Evolutionary conservation across 2,329 filamentous ascomycete genomes (phyloP).

Genomic region (Hypoxylon sp.): DNA sequence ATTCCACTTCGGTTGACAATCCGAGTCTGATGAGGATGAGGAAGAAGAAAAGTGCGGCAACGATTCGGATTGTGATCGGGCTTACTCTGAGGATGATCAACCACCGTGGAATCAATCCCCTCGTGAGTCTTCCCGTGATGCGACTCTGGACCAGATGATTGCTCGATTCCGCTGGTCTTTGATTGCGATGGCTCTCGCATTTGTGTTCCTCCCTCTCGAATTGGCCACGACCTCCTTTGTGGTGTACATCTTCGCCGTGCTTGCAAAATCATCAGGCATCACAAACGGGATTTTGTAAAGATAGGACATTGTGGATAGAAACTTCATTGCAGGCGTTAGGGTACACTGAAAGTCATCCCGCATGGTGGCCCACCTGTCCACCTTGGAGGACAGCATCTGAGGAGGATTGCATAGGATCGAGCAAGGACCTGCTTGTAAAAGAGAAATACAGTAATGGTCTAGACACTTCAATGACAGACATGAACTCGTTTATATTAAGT

Average conservation of each 20-base stretch:
- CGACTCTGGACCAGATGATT: conserved; percentile 44
- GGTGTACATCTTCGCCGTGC: conserved; percentile 50
- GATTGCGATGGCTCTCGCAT: conserved; percentile 46
- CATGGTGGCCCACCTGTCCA: conserved; percentile 27
- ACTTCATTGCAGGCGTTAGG: conserved; percentile 49
- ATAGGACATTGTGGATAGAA: conserved; percentile 47
- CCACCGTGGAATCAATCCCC: conserved; percentile 29
- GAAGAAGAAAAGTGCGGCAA: conserved; percentile 54
- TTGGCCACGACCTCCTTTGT: conserved; percentile 50
- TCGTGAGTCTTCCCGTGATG: conserved; percentile 30
- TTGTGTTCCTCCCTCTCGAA: conserved; percentile 51
- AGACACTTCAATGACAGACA: conserved; percentile 39
- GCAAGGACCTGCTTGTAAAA: conserved; percentile 32
- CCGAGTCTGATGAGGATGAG: conserved; percentile 49
- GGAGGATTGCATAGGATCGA: conserved; percentile 29
- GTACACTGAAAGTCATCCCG: conserved; percentile 38
- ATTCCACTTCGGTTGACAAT: conserved; percentile 70
- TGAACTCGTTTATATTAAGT: conserved; percentile 24
- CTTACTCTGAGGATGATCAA: conserved; percentile 31
- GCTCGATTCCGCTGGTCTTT: conserved; percentile 50
- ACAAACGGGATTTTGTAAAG: conserved; percentile 47
- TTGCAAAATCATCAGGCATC: conserved; percentile 48
- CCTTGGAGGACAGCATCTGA: conserved; percentile 21
- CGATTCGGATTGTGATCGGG: conserved; percentile 51
- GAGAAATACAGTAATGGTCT: conserved; percentile 33